Conservation (phyloP, 768 basidiomycete species). For the Hygrocybe punicea region DNA sequence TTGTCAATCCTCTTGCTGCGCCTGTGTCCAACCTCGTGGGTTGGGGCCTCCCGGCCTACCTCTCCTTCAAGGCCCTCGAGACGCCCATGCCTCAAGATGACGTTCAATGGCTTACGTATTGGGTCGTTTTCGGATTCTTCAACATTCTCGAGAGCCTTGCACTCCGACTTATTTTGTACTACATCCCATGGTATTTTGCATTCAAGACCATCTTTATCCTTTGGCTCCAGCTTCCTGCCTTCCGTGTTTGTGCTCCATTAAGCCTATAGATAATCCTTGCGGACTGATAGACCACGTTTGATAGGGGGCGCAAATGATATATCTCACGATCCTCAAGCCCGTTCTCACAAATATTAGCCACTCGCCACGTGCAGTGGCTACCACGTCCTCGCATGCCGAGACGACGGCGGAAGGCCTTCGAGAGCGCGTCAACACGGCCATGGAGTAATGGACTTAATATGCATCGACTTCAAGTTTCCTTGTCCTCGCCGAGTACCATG, state of each 20-base stretch:
- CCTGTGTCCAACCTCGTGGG: slow-evolving; percentile 94
- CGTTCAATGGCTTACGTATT: slow-evolving; percentile 97
- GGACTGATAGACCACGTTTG: slow-evolving; percentile 2
- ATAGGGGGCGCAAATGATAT: slow-evolving; percentile 84
- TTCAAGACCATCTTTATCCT: slow-evolving; percentile 89
- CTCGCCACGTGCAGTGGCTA: slow-evolving; percentile 41
- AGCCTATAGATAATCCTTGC: slow-evolving; percentile 3
- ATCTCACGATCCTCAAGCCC: slow-evolving; percentile 75
- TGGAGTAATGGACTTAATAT: neutral
- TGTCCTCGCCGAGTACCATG: neutral
- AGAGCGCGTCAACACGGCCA: slow-evolving; percentile 3
- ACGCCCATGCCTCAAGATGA: slow-evolving; percentile 78
- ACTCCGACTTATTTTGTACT: slow-evolving; percentile 81
- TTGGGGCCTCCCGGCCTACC: slow-evolving; percentile 90
- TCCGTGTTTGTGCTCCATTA: slow-evolving; percentile 59
- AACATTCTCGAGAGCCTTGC: slow-evolving; percentile 89
- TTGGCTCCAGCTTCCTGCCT: slow-evolving; percentile 85
- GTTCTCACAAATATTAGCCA: slow-evolving; percentile 62
- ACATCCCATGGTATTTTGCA: slow-evolving; percentile 90
- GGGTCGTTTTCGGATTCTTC: slow-evolving; percentile 92
- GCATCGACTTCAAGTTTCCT: neutral
- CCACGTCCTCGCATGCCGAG: slow-evolving; percentile 48
- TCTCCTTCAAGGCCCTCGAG: slow-evolving; percentile 94
- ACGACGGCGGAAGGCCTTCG: slow-evolving; percentile 42
- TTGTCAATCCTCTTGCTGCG: slow-evolving; percentile 86